Evolutionary conservation across 2,329 filamentous ascomycete species (phyloP).

Genomic region (Nigrospora sphaerica): DNA sequence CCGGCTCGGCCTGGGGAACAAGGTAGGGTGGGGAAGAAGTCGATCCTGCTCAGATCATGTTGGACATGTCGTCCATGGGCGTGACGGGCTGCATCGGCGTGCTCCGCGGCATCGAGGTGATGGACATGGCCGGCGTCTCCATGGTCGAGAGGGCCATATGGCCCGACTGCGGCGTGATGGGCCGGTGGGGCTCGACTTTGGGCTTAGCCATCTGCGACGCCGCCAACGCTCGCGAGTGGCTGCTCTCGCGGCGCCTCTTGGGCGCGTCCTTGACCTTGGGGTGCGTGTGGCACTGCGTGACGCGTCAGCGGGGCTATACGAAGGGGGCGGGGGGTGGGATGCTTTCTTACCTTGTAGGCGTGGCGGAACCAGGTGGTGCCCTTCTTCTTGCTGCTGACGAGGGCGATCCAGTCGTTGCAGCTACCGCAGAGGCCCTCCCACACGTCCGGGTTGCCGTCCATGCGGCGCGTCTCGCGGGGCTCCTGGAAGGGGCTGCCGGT

Average conservation of each 20-base stretch:
- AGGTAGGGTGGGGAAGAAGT: neutral
- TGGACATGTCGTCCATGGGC: constrained; percentile 31
- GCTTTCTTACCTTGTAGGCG: constrained; percentile 64
- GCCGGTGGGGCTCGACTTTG: constrained; percentile 35
- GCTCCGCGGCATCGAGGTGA: constrained; percentile 16
- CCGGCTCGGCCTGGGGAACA: no score
- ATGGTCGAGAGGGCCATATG: constrained; percentile 24
- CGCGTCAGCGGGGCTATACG: constrained; percentile 8
- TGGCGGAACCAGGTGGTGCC: constrained; percentile 90
- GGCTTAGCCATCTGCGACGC: constrained; percentile 37
- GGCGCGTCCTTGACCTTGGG: constrained; percentile 65
- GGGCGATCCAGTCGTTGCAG: constrained; percentile 73
- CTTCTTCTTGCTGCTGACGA: constrained; percentile 84
- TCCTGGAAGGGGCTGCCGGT: constrained; percentile 74
- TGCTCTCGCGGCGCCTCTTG: constrained; percentile 59
- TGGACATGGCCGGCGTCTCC: constrained; percentile 29
- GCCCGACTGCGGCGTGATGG: constrained; percentile 36
- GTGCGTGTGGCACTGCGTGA: constrained; percentile 58
- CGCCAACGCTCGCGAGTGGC: constrained; percentile 36
- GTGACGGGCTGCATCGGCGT: constrained; percentile 24
- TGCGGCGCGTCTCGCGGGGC: constrained; percentile 66
- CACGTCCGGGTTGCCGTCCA: constrained; percentile 74
- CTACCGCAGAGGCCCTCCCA: constrained; percentile 75
- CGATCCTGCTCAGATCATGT: constrained; percentile 34
- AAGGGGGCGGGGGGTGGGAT: neutral